Evolutionary conservation across 1,139 yeast species (phyloP).

Genomic region (Sugiyamaella japonica): DNA sequence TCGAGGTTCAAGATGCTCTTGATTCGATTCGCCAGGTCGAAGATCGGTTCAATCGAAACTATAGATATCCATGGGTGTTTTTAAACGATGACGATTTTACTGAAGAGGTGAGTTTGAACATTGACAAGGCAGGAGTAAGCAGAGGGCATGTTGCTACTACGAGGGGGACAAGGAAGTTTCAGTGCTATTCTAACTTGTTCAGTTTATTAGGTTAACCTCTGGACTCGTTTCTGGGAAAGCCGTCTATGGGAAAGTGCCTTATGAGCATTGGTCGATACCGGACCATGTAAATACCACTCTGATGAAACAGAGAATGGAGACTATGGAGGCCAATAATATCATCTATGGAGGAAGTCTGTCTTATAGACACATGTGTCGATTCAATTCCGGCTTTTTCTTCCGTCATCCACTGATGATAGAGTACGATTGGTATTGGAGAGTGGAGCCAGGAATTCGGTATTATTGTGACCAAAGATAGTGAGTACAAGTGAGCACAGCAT

Average conservation of each 20-base stretch:
- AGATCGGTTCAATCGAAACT: conserved; percentile 56
- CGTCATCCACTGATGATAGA: conserved; percentile 64
- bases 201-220: conserved; percentile 45
- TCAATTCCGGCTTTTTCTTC: conserved; percentile 80
- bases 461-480: conserved; percentile 58
- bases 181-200: background rate
- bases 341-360: conserved; percentile 76
- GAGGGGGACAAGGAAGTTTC: too few species aligned
- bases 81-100: conserved; percentile 79
- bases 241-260: conserved; percentile 58
- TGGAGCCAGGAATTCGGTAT: conserved; percentile 87
- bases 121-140: too few species aligned
- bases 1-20: conserved; percentile 63
- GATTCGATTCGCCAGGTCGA: conserved; percentile 65
- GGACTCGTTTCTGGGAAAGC: conserved; percentile 81
- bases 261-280: conserved; percentile 78
- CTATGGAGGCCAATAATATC: conserved; percentile 59
- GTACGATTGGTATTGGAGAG: conserved; percentile 88
- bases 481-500: background rate
- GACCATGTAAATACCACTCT: conserved; percentile 45
- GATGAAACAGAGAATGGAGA: conserved; percentile 51
- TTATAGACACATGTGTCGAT: conserved; percentile 82
- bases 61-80: conserved; percentile 79
- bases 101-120: conserved; percentile 40
- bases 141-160: too few species aligned